phyloP scores from a whole-genome alignment of 2,329 filamentous ascomycete genomes.

The Ascochyta koolunga region DNA sequence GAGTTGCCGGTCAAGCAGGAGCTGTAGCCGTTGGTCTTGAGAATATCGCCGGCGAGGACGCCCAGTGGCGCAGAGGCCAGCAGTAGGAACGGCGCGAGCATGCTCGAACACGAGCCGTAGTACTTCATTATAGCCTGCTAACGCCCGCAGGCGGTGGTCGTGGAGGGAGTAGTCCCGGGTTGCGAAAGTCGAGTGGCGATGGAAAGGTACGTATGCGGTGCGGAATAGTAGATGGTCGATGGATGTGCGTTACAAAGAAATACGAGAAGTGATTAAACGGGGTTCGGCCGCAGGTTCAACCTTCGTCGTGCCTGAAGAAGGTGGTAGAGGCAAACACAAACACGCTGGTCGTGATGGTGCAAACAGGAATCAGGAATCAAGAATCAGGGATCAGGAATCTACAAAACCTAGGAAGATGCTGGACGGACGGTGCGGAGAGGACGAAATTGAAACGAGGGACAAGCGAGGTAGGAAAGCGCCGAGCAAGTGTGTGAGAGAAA shows the following conservation, averaged over 20 bases:
- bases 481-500: constrained; percentile 26
- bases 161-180: constrained; percentile 1
- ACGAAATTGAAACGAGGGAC: constrained; percentile 44
- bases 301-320: constrained; percentile 37
- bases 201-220: constrained; percentile 4
- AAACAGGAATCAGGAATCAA: constrained; percentile 14
- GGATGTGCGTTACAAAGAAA: constrained; percentile 20
- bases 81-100: constrained; percentile 48
- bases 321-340: constrained; percentile 18
- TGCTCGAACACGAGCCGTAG: constrained; percentile 44
- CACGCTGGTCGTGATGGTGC: constrained; percentile 19
- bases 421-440: constrained; percentile 22
- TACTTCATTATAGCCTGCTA: constrained; percentile 37
- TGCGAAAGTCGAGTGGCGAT: not conserved
- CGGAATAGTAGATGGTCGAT: constrained; percentile 21
- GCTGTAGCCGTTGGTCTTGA: constrained; percentile 81
- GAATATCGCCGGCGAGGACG: constrained; percentile 70
- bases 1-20: constrained; percentile 66
- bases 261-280: constrained; percentile 36
- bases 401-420: constrained; percentile 5
- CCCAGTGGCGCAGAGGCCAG: constrained; percentile 49
- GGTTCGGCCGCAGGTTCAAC: constrained; percentile 44
- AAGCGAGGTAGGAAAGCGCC: constrained; percentile 31
- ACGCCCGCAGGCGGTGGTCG: constrained; percentile 40
- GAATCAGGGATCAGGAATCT: not conserved